These are phyloP conservation scores for Astragalus membranaceus DNA, from an alignment of 306 rosid species.

Conservation along the genomic window DNA sequence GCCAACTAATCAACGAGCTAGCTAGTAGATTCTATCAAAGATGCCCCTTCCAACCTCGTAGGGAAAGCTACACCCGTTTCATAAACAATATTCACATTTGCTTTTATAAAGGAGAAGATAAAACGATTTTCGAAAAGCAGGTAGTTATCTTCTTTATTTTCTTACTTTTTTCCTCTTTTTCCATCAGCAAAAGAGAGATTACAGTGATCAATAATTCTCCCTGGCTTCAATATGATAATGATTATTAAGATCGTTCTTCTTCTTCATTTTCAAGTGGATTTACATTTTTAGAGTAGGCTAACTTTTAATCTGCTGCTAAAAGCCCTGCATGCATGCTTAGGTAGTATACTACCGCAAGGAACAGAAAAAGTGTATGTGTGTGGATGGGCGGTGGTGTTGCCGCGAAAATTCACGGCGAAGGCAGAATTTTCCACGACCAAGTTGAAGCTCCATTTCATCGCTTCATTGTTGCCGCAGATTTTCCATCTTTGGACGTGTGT, in stretches of 20 bases:
- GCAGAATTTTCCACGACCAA: too few species aligned
- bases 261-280: constrained; percentile 14
- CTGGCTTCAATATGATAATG: background rate
- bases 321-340: constrained; percentile 12
- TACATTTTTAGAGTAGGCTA: background rate
- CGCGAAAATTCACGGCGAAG: too few species aligned
- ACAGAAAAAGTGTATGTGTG: too few species aligned
- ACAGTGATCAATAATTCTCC: constrained; percentile 22
- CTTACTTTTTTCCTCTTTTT: background rate
- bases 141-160: constrained; percentile 3
- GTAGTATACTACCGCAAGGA: background rate
- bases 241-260: constrained; percentile 12
- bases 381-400: too few species aligned
- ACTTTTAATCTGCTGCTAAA: constrained; percentile 14
- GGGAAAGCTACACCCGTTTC: constrained; percentile 20
- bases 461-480: too few species aligned
- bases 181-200: constrained; percentile 19
- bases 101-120: constrained; percentile 37
- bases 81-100: constrained; percentile 17
- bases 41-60: constrained; percentile 27
- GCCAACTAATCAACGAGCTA: background rate
- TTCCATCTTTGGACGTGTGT: too few species aligned
- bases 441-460: too few species aligned
- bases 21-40: background rate
- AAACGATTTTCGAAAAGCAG: constrained; percentile 17